Base-by-base conservation (phyloP, 2,329 filamentous ascomycete species). In the Aaosphaeria pasadenensis region DNA sequence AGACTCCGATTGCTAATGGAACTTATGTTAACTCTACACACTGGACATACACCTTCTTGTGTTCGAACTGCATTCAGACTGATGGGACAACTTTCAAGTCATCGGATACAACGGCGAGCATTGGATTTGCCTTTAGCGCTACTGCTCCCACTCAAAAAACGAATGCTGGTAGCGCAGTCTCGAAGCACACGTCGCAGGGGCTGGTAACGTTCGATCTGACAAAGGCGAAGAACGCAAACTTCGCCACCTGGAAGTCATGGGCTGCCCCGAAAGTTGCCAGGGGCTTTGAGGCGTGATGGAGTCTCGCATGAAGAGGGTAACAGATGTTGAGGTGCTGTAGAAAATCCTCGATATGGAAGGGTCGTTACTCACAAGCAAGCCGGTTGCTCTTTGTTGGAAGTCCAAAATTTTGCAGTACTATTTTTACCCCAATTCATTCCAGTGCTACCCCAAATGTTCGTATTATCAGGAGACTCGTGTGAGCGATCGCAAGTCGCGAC, bases 21-120 rank as follows among this genome's bases (percentile, higher is more conserved):
- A 79, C 77, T 1, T 79, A 75, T 28, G 62, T 79, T 49, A 81
- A 81, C 67, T 67, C 64, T 51, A 81, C 78, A 1, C 76, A 80
- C 53, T 75, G 74, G 58, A 75, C 75, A 2, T 79, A 77, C 53
- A 82, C 79, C 1, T 82, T 81, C 62, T 71, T 81, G 35, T 82
- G 79, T 56, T 56, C 51, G 7, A 62, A 59, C 11, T 70, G 67
- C 45, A 64, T 71, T 24, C 58, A 53, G 11, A 48, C 50, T 30
- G 64, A 66, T 39, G 50, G 49, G 7, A 67, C 62, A 1, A 67
- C 65, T 3, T 68, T 68, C 43, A 48, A 49, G 7, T 40, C 55
- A 1, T 52, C 52, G 6, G 60, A 63, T 29, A 51, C 50, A 6
- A 43, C 45, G 1, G 48, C 61, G 29, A 52, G 49, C 9, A 40